These are phyloP conservation scores for Papiliotrema fonsecae DNA, from an alignment of 1,284 basidiomycete species.

Conservation along the genomic window DNA sequence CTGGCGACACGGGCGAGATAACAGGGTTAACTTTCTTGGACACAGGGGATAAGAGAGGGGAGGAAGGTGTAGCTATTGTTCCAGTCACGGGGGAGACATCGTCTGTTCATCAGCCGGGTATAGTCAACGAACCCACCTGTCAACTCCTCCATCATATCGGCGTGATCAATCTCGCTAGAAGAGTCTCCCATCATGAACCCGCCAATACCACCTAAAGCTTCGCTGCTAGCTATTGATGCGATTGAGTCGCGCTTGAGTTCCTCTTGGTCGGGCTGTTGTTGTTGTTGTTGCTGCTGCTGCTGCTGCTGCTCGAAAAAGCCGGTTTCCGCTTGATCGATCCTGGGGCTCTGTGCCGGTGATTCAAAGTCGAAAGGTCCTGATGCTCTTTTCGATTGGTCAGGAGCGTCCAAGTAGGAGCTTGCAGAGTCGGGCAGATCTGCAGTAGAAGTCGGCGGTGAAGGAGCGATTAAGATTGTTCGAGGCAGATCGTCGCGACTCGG, in stretches of 20 bases:
- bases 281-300: background rate
- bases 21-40: background rate
- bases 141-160: conserved; percentile 12
- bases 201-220: conserved; percentile 29
- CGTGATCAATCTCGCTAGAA: conserved; percentile 2
- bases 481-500: conserved; percentile 4
- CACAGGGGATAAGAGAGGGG: background rate
- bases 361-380: conserved; percentile 36
- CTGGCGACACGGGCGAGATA: background rate
- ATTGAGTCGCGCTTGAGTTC: conserved; percentile 20
- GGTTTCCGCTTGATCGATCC: conserved; percentile 3
- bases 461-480: conserved; percentile 14
- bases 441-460: conserved; percentile 17
- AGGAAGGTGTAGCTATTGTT: conserved; percentile 10
- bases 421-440: background rate
- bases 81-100: conserved; percentile 12
- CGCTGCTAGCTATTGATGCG: conserved; percentile 27
- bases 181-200: conserved; percentile 34
- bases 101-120: conserved; percentile 5
- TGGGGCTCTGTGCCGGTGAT: conserved; percentile 17
- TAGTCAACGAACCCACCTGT: conserved; percentile 7
- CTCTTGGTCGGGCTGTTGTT: background rate
- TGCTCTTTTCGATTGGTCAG: conserved; percentile 9
- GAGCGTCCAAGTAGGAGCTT: background rate
- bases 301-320: conserved; percentile 2